phyloP scores from a whole-genome alignment of 192 early-diverging fungal genomes.

The Phlyctochytrium bullatum region DNA sequence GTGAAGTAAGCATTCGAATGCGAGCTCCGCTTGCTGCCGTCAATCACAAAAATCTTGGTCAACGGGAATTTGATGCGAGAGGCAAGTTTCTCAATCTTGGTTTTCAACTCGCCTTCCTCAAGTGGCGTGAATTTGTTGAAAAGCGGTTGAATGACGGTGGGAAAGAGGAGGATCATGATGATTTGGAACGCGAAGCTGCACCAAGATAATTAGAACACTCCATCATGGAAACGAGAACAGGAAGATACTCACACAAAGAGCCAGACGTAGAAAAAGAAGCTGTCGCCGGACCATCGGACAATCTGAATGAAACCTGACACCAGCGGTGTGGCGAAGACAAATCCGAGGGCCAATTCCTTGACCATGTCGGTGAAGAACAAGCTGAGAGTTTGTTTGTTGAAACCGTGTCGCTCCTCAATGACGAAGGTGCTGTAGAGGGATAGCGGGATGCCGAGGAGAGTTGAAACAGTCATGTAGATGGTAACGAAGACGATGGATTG shows the following conservation, averaged over 20 bases:
- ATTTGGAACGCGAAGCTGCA: conserved; percentile 45
- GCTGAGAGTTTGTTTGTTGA: conserved; percentile 91
- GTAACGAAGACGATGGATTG: conserved; percentile 80
- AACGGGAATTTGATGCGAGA: conserved; percentile 82
- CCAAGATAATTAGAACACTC: conserved; percentile 1
- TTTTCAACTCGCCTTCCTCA: conserved; percentile 74
- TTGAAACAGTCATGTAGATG: conserved; percentile 53
- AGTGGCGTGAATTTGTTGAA: conserved; percentile 95
- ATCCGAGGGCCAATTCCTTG: conserved; percentile 68
- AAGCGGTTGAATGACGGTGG: conserved; percentile 94
- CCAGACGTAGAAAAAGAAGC: conserved; percentile 92
- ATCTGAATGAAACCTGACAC: conserved; percentile 75
- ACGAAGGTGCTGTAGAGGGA: conserved; percentile 90
- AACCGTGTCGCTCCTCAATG: conserved; percentile 89
- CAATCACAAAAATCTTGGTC: conserved; percentile 93
- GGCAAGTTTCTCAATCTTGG: conserved; percentile 79
- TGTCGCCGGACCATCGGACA: conserved; percentile 73
- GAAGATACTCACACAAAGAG: conserved; percentile 66
- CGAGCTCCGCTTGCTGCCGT: conserved; percentile 82
- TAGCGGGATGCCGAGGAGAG: conserved; percentile 73
- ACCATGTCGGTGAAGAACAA: conserved; percentile 77
- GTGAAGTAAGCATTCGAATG: conserved; percentile 98
- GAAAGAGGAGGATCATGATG: conserved; percentile 68
- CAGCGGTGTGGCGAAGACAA: conserved; percentile 74
- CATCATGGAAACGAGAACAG: conserved; percentile 7